These are phyloP conservation scores for Coffea canephora DNA, from an alignment of 257 asterid species.

Conservation along the genomic window DNA sequence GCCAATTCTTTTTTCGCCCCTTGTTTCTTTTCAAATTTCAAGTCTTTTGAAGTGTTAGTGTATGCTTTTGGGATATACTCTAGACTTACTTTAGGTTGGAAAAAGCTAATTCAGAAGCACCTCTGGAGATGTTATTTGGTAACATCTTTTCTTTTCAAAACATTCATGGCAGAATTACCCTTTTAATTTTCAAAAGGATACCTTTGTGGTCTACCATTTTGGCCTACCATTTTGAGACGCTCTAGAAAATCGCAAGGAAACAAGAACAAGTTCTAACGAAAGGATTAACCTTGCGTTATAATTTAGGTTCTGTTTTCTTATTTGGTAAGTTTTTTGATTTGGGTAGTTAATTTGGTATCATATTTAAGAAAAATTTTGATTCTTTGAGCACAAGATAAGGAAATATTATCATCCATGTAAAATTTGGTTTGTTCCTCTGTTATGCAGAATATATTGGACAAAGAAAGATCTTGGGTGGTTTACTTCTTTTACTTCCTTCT, in stretches of 20 bases:
- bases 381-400: neutral
- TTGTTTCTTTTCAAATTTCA: neutral
- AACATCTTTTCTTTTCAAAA: neutral
- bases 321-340: neutral
- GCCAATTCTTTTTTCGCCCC: neutral
- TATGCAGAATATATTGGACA: slow-evolving; percentile 81
- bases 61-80: neutral
- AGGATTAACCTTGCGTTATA: neutral
- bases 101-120: neutral
- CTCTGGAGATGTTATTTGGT: neutral
- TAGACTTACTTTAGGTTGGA: neutral
- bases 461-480: slow-evolving; percentile 78
- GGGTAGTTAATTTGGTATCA: neutral
- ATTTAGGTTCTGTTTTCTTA: neutral
- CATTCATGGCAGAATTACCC: neutral
- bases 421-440: slow-evolving; percentile 19
- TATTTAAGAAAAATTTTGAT: neutral
- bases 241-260: neutral
- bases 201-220: neutral
- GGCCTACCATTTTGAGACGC: neutral
- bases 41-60: neutral
- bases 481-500: slow-evolving; percentile 78
- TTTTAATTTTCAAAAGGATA: neutral
- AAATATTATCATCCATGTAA: neutral
- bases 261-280: neutral